A percentile compares a stretch with the other conserved stretches of the same genome.
Conservation (phyloP, 1,284 basidiomycete genomes). For the Baeospora myosura region DNA sequence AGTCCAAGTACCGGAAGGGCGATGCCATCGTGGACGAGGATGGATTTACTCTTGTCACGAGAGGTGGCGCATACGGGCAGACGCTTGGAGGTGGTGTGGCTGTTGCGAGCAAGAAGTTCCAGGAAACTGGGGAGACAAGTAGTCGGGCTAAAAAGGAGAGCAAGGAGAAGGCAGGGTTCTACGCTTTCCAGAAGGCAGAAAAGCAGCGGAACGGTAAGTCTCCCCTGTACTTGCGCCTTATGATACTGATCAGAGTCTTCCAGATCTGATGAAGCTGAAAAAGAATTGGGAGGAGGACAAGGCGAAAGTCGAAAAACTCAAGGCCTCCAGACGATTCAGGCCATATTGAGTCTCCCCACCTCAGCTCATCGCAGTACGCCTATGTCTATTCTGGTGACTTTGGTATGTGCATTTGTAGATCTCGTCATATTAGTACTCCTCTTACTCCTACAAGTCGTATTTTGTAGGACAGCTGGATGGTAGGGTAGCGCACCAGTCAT, state of each 20-base stretch:
- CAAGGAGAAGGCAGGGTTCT: conserved; percentile 72
- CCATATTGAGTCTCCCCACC: conserved; percentile 64
- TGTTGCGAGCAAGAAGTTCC: conserved; percentile 72
- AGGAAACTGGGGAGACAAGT: conserved; percentile 48
- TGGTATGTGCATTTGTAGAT: too few species aligned
- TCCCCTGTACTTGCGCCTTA: conserved; percentile 6
- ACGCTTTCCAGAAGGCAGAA: conserved; percentile 84
- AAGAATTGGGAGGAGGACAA: conserved; percentile 82
- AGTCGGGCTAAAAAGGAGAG: conserved; percentile 48
- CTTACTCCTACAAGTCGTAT: too few species aligned
- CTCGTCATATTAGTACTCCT: too few species aligned
- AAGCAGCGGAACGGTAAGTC: conserved; percentile 74
- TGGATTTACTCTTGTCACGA: conserved; percentile 84
- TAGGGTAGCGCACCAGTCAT: too few species aligned
- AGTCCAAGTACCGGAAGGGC: conserved; percentile 65
- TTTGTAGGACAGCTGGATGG: too few species aligned
- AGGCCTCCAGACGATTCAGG: conserved; percentile 72
- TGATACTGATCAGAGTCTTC: conserved; percentile 8
- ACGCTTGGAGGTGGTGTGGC: conserved; percentile 75
- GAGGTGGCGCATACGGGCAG: conserved; percentile 82
- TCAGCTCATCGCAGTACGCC: too few species aligned
- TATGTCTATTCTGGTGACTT: too few species aligned
- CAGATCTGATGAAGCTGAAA: conserved; percentile 73
- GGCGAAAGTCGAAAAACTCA: conserved; percentile 78
- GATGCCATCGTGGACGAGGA: conserved; percentile 87